Conservation (phyloP, 768 basidiomycete species). For the Termitomyces sp. region DNA sequence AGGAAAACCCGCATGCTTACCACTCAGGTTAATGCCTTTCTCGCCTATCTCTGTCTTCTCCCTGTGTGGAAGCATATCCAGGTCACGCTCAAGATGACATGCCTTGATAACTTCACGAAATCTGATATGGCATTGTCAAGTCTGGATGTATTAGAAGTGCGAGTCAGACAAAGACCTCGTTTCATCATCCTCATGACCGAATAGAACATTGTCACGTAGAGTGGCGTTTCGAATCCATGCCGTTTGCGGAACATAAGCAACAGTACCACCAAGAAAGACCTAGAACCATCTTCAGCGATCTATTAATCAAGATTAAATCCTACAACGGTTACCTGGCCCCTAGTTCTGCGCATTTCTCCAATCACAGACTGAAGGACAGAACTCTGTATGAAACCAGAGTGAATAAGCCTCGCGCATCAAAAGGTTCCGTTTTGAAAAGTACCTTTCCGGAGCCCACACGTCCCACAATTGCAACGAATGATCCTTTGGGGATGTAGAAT, state of each 20-base stretch:
- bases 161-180: slow-evolving; percentile 30
- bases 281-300: slow-evolving; percentile 10
- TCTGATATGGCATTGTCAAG: slow-evolving; percentile 21
- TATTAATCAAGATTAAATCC: background rate
- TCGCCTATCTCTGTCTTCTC: slow-evolving; percentile 73
- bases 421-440: background rate
- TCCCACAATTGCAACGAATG: slow-evolving; percentile 72
- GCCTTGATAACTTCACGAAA: slow-evolving; percentile 55
- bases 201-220: slow-evolving; percentile 68
- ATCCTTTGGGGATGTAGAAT: slow-evolving; percentile 43
- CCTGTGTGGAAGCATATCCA: slow-evolving; percentile 66
- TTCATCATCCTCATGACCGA: slow-evolving; percentile 63
- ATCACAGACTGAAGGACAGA: slow-evolving; percentile 52
- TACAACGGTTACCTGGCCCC: slow-evolving; percentile 41
- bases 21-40: slow-evolving; percentile 68
- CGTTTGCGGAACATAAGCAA: slow-evolving; percentile 56
- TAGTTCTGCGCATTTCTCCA: slow-evolving; percentile 62
- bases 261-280: slow-evolving; percentile 48
- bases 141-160: background rate
- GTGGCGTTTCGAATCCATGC: slow-evolving; percentile 69
- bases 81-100: slow-evolving; percentile 67
- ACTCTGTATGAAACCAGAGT: slow-evolving; percentile 35
- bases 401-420: background rate
- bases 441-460: slow-evolving; percentile 73
- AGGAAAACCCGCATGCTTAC: slow-evolving; percentile 22